Evolutionary conservation across 768 basidiomycete genomes (phyloP), one percentile per base, ranked within the genome.

Genomic region (Tremella yokohamensis): DNA sequence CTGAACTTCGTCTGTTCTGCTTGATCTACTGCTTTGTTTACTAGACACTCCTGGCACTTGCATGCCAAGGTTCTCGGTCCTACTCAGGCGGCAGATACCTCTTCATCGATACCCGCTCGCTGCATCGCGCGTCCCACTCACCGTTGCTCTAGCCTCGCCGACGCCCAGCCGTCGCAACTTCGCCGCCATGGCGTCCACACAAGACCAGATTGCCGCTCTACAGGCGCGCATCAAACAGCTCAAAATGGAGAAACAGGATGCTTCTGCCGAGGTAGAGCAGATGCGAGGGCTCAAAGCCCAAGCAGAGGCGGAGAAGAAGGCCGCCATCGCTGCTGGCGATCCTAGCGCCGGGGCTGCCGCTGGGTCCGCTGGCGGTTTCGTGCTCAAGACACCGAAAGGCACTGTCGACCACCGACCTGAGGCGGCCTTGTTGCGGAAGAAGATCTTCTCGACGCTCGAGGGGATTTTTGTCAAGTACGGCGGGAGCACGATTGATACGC

Each of bases 361-460:
- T 34, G 29, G 29, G 29, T 57, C 29, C 49, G 38, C 19, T 55
- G 60, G 22, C 63, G 68, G 59, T 67, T 70, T 97, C 62, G 72
- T 88, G 56, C 82, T 99, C 65, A 99, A 99, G 80, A 94, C 92
- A 0, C 88, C 92, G 40, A 97, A 99, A 88, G 96, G 96, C 37
- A 98, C 96, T 16, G 84, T 90, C 50, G 96, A 99, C 77, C 97
- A 90, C 78, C 87, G 88, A 42, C 90, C 94, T 16, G 83, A 82
- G 15, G 92, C 97, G 74, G 94, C 93, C 84, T 85, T 87, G 76
- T 87, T 94, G 65, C 86, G 94, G 48, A 87, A 88, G 63, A 85
- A 88, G 78, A 87, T 98, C 69, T 93, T 97, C 73, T 82, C 83
- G 42, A 88, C 85, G 54, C 87, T 99, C 69, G 88, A 89, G 73